Evolutionary conservation across 495 filamentous ascomycete genomes (phyloP), one percentile per base, ranked within the genome.

Genomic region (Aspergillus nidulans): DNA sequence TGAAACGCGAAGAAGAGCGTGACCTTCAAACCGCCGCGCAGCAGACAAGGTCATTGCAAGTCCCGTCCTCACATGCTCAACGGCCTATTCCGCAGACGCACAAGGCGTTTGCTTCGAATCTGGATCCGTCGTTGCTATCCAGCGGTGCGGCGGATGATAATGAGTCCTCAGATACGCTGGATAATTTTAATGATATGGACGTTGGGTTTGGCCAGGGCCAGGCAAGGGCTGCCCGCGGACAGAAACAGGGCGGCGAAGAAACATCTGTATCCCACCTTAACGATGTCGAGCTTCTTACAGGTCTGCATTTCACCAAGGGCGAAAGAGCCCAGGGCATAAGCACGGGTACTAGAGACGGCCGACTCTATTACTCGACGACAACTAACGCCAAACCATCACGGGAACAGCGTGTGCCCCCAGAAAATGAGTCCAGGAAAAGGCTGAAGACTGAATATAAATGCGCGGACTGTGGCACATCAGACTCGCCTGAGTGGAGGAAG

Each of bases 401-500:
- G 2, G 63, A 89, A 82, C 25, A 91, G 91, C 30, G 30, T 13
- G 38, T 90, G 94, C 54, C 87, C 86, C 16, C 95, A 92, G 25
- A 82, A 23, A 82, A 78, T 0, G 91, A 95, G 52, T 89, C 95
- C 64, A 94, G 95, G 73, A 90, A 90, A 72, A 92, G 95, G 65
- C 70, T 90, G 32, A 97, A 96, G 72, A 92, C 95, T 60, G 94
- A 97, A 74, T 96, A 97, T 68, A 89, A 95, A 28, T 98, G 94
- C 69, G 90, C 89, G 12, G 94, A 97, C 69, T 98, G 94, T 73
- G 94, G 92, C 70, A 95, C 90, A 2, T 76, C 91, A 2, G 94
- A 97, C 61, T 95, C 89, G 15, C 94, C 94, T 0, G 94, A 98
- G 74, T 98, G 94, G 94, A 80, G 94, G 53, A 97, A 96, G 65